Base-by-base conservation (phyloP, 78 protist species). In the Capsaspora owczarzaki region DNA sequence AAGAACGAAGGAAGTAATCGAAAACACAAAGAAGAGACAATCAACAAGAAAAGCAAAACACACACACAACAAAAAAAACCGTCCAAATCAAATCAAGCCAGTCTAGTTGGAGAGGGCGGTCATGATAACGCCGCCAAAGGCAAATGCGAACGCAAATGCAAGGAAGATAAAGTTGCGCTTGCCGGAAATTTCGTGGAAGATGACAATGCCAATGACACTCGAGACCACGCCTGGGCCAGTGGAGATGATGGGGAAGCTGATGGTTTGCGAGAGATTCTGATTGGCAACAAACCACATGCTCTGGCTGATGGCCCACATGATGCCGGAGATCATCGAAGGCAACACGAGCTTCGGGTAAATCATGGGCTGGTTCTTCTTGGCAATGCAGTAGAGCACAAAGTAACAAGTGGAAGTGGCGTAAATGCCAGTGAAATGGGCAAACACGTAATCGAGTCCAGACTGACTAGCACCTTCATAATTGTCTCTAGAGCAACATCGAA, bases 351-450 rank as follows among this genome's bases (percentile, higher is more conserved):
- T 75, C 53, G 90, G 85, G 79, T 56, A 78, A 43, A 91, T 23
- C 44, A 70, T 78, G 38, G 92, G 91, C 76, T 78, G 74, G 78
- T 85, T 77, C 61, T 68, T 69, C 79, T 81, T 76, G 63, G 0
- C 2, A 12, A 76, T 83, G 41, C 84, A 44, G 81, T 89, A 89
- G 37, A 80, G 27, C 27, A 92, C 31, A 61, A 92, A 85, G n/a
- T 77, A 87, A 22, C 47, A 0, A 27, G 96, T 86, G 40, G 88
- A 82, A n/a, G 88, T 83, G 33, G 78, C 19, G 33, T 79, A 90
- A n/a, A 93, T 93, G 37, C 96, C 96, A 49, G 83, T 44, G 74
- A 88, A 93, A 71, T 90, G 93, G 22, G 92, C 75, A 37, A 93
- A 88, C 25, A 85, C 78, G 53, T 89, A 92, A 49, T 86, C 61